phyloP scores from a whole-genome alignment of 2,329 filamentous ascomycete species.

The Colletotrichum melonis region DNA sequence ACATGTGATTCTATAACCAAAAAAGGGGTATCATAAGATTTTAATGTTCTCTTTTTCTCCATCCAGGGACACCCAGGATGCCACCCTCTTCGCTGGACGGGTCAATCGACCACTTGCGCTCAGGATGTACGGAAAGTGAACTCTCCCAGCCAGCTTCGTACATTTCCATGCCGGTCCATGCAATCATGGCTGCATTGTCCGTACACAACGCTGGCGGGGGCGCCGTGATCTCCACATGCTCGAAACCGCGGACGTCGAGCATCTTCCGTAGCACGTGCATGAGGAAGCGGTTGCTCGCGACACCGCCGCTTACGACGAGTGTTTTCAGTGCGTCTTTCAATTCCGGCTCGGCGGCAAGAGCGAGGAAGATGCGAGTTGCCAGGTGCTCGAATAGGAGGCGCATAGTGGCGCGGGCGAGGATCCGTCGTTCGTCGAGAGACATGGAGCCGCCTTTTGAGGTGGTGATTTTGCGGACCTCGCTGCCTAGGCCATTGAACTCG shows the following conservation, averaged over 20 bases:
- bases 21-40: slow-evolving; percentile 21
- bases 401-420: slow-evolving; percentile 81
- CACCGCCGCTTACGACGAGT: slow-evolving; percentile 88
- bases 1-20: background rate
- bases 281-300: slow-evolving; percentile 87
- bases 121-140: slow-evolving; percentile 67
- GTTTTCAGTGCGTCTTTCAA: slow-evolving; percentile 57
- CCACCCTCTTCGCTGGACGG: slow-evolving; percentile 69
- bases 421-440: slow-evolving; percentile 69
- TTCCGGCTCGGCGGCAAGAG: slow-evolving; percentile 57
- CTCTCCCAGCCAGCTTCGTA: slow-evolving; percentile 80
- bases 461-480: slow-evolving; percentile 69
- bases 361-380: slow-evolving; percentile 77
- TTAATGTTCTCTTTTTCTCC: slow-evolving; percentile 46
- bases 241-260: slow-evolving; percentile 75
- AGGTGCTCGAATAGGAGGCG: slow-evolving; percentile 89
- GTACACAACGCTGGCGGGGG: slow-evolving; percentile 86
- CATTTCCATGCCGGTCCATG: slow-evolving; percentile 95
- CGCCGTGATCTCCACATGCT: slow-evolving; percentile 71
- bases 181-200: slow-evolving; percentile 98
- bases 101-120: slow-evolving; percentile 82
- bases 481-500: slow-evolving; percentile 80
- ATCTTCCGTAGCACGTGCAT: slow-evolving; percentile 69
- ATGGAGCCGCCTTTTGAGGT: slow-evolving; percentile 54
- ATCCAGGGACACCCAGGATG: slow-evolving; percentile 70